These are phyloP conservation scores for Chlamydomonas sphaeroides DNA, from an alignment of 139 green algal species.

Conservation along the genomic window DNA sequence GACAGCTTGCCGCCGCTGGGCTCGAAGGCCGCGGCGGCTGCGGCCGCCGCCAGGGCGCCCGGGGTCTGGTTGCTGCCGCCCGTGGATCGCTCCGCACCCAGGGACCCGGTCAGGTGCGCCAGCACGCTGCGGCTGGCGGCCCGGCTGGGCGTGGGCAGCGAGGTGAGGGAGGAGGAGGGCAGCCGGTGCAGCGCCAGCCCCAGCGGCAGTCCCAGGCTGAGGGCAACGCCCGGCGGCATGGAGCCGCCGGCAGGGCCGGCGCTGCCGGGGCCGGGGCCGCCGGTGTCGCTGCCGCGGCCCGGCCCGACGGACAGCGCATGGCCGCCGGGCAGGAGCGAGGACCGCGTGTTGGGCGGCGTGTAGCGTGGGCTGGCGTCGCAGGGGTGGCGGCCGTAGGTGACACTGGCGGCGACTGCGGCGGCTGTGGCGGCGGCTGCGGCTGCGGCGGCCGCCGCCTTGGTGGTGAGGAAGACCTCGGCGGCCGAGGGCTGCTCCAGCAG, in stretches of 20 bases:
- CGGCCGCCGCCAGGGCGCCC: neutral
- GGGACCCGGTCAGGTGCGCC: neutral
- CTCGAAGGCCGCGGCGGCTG: neutral
- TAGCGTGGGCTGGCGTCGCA: neutral
- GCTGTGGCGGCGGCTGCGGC: neutral
- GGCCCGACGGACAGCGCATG: no score
- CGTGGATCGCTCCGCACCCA: neutral
- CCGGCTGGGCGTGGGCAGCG: neutral
- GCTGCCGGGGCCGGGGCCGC: no score
- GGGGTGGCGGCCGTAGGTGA: neutral
- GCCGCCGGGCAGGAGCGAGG: neutral
- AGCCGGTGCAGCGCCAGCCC: neutral
- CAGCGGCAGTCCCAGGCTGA: neutral
- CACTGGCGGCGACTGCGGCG: neutral
- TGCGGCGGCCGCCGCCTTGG: conserved; percentile 3
- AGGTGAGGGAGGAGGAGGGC: neutral
- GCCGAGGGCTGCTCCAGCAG: conserved; percentile 29
- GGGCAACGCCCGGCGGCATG: no score
- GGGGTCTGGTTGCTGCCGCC: neutral
- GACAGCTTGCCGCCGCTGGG: neutral
- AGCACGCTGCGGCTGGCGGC: neutral
- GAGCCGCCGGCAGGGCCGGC: no score
- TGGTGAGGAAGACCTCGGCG: conserved; percentile 12
- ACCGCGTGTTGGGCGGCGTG: neutral
- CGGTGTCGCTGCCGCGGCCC: neutral